A percentile compares a stretch with the other conserved stretches of the same genome.
Conservation (phyloP, 768 basidiomycete genomes). For the Polyporus arcularius region DNA sequence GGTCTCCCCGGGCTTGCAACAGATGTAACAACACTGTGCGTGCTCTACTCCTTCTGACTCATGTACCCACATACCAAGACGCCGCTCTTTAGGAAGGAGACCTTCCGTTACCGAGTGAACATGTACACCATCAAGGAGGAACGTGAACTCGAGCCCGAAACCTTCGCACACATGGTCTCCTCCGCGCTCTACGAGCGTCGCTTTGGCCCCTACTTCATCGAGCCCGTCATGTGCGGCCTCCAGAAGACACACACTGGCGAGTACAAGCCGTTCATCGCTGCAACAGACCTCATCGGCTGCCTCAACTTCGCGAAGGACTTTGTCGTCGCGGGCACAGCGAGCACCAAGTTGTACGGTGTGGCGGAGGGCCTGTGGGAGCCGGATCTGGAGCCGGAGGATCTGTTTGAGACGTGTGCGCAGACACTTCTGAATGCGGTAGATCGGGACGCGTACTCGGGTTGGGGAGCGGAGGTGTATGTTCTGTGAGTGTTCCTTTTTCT, state of each 20-base stretch:
- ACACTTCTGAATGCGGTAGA: constrained; percentile 94
- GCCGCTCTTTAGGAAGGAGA: constrained; percentile 65
- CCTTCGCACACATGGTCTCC: constrained; percentile 93
- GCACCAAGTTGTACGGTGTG: constrained; percentile 91
- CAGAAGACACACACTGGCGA: constrained; percentile 70
- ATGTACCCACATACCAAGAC: background rate
- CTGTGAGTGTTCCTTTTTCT: constrained; percentile 60
- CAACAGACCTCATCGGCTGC: constrained; percentile 92
- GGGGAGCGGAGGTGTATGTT: constrained; percentile 94
- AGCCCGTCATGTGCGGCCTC: constrained; percentile 94
- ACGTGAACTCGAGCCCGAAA: constrained; percentile 93
- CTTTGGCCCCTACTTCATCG: constrained; percentile 95
- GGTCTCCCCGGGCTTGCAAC: constrained; percentile 92
- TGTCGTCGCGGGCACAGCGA: constrained; percentile 92
- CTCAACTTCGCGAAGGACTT: constrained; percentile 96
- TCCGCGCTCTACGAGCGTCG: constrained; percentile 94
- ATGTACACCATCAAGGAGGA: constrained; percentile 99
- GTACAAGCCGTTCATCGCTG: constrained; percentile 90
- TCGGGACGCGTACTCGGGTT: constrained; percentile 94
- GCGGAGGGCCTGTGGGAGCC: constrained; percentile 99
- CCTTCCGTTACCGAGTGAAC: constrained; percentile 92
- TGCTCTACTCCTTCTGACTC: constrained; percentile 6
- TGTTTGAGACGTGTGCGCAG: constrained; percentile 98
- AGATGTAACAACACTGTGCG: constrained; percentile 90
- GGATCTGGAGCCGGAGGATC: constrained; percentile 91